These are phyloP conservation scores for Nakaseomyces glabratus DNA, from an alignment of 1,139 yeast species.

Conservation along the genomic window DNA sequence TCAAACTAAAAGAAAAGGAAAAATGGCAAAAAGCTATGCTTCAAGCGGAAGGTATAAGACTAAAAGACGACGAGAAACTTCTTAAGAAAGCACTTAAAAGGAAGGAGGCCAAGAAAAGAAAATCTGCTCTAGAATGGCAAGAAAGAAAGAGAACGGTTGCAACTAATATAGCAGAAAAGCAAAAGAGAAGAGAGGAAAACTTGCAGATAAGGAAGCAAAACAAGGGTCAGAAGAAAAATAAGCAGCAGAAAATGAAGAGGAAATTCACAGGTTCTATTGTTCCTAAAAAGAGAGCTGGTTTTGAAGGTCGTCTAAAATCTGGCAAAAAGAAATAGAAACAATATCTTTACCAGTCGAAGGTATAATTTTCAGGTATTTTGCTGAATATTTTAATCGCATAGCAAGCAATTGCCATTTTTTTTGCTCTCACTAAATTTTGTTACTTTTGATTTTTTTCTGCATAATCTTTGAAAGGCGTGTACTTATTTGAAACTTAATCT, in stretches of 20 bases:
- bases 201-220: constrained; percentile 71
- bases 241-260: constrained; percentile 56
- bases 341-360: constrained; percentile 5
- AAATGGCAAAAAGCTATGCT: constrained; percentile 80
- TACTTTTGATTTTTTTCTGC: too few species aligned
- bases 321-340: constrained; percentile 20
- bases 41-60: constrained; percentile 81
- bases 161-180: constrained; percentile 64
- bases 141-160: constrained; percentile 75
- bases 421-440: too few species aligned
- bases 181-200: constrained; percentile 83
- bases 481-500: too few species aligned
- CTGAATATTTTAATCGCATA: too few species aligned
- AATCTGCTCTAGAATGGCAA: constrained; percentile 77
- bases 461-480: too few species aligned
- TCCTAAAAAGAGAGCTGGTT: constrained; percentile 39
- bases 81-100: constrained; percentile 78
- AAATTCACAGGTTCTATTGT: constrained; percentile 46
- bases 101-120: constrained; percentile 70
- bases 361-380: too few species aligned
- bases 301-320: constrained; percentile 36
- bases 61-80: constrained; percentile 83
- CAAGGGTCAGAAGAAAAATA: constrained; percentile 63
- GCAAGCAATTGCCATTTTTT: too few species aligned
- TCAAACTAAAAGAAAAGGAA: constrained; percentile 55